phyloP scores from a whole-genome alignment of 257 asterid species.

The Thymus mandschuricus region DNA sequence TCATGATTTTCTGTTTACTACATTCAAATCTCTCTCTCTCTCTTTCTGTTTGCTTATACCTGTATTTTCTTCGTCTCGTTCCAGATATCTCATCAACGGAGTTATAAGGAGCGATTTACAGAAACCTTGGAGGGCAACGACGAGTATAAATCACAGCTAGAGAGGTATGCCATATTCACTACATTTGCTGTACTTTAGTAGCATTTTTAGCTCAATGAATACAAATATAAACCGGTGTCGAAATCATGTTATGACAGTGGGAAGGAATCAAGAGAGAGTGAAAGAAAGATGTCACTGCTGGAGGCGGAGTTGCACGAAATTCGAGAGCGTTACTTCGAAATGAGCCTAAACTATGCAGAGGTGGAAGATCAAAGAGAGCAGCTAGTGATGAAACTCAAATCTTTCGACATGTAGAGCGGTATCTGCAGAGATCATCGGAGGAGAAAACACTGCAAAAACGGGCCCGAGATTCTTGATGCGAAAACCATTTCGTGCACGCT shows the following conservation, averaged over 20 bases:
- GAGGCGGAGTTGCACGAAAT: slow-evolving; percentile 50
- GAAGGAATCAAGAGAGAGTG: slow-evolving; percentile 3
- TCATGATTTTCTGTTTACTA: neutral
- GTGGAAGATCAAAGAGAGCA: slow-evolving; percentile 52
- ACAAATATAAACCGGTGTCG: slow-evolving; percentile 4
- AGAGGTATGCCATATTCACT: slow-evolving; percentile 20
- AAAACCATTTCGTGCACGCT: neutral
- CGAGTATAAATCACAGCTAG: slow-evolving; percentile 21
- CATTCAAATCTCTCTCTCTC: neutral
- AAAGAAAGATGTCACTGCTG: slow-evolving; percentile 30
- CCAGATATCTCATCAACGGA: slow-evolving; percentile 14
- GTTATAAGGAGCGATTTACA: slow-evolving; percentile 10
- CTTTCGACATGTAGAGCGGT: slow-evolving; percentile 25
- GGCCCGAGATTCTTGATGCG: neutral
- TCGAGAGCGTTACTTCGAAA: slow-evolving; percentile 48
- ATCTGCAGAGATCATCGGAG: neutral
- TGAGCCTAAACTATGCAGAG: slow-evolving; percentile 54
- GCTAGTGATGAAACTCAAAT: slow-evolving; percentile 51
- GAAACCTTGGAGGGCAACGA: slow-evolving; percentile 24
- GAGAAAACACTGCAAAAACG: neutral
- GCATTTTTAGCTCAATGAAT: neutral
- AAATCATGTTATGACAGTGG: slow-evolving; percentile 14
- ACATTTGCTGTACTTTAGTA: no score
- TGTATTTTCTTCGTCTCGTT: neutral
- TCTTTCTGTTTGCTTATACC: neutral